Conservation (phyloP, 441 rosid species). For the Viola pubescens region DNA sequence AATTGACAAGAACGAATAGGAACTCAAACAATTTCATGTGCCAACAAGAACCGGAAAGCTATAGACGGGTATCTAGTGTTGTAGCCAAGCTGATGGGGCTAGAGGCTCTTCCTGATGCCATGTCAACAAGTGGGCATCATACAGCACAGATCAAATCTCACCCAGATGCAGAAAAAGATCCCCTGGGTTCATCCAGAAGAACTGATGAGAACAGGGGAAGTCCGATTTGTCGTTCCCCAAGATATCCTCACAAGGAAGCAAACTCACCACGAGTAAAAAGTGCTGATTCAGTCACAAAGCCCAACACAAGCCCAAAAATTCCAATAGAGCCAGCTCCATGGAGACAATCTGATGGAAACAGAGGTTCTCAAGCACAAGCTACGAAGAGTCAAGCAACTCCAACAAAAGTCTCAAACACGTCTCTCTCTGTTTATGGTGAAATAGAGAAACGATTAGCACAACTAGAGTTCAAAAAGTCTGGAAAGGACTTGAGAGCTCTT, state of each 20-base stretch:
- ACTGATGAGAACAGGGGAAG: constrained; percentile 32
- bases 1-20: constrained; percentile 18
- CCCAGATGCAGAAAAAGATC: constrained; percentile 20
- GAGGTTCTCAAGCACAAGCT: constrained; percentile 31
- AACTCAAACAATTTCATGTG: constrained; percentile 12
- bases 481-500: constrained; percentile 85
- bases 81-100: constrained; percentile 94
- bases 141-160: constrained; percentile 13
- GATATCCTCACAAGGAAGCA: constrained; percentile 39
- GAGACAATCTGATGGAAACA: constrained; percentile 52
- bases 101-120: constrained; percentile 46
- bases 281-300: constrained; percentile 37
- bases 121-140: constrained; percentile 21
- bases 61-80: constrained; percentile 54
- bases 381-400: constrained; percentile 23
- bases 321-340: constrained; percentile 65
- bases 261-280: constrained; percentile 33
- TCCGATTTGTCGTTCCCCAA: constrained; percentile 38
- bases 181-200: constrained; percentile 26
- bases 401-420: constrained; percentile 22
- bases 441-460: constrained; percentile 75
- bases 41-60: constrained; percentile 47
- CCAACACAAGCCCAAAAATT: constrained; percentile 37
- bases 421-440: constrained; percentile 64
- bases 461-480: constrained; percentile 67